Evolutionary conservation across 2,329 filamentous ascomycete genomes (phyloP).

Genomic region (Diaporthe citriasiana): DNA sequence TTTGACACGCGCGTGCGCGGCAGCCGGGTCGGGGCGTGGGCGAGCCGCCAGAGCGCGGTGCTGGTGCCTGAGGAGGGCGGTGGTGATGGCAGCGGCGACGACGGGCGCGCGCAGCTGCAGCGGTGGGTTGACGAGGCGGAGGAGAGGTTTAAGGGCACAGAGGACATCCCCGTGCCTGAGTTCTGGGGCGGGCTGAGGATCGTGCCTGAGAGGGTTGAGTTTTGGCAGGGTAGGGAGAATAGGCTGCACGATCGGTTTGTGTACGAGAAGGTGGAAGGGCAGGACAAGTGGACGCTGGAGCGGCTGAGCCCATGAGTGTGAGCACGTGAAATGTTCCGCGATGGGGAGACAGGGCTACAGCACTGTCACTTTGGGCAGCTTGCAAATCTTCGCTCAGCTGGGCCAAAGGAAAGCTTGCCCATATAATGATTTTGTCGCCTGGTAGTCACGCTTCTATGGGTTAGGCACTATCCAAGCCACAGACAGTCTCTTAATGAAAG

Average conservation of each 20-base stretch:
- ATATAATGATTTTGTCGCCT: too few relatives aligned
- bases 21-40: constrained; percentile 91
- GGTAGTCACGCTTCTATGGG: neutral
- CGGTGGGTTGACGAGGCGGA: constrained; percentile 83
- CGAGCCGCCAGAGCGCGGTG: constrained; percentile 87
- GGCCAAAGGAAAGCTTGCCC: neutral
- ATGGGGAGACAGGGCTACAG: neutral
- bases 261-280: constrained; percentile 75
- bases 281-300: constrained; percentile 74
- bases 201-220: constrained; percentile 89
- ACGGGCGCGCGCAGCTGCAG: constrained; percentile 82
- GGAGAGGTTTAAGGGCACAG: constrained; percentile 78
- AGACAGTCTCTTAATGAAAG: neutral
- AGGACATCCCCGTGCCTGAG: constrained; percentile 88
- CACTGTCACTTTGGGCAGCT: neutral
- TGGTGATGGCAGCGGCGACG: constrained; percentile 61
- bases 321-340: neutral
- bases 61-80: constrained; percentile 58
- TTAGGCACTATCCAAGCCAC: neutral
- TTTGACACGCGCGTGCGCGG: constrained; percentile 81
- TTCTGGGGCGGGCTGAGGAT: constrained; percentile 96
- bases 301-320: constrained; percentile 76
- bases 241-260: constrained; percentile 94
- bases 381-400: neutral
- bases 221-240: constrained; percentile 94